Base-by-base conservation (phyloP, 192 early-diverging fungal species). In the Mortierella alpina region DNA sequence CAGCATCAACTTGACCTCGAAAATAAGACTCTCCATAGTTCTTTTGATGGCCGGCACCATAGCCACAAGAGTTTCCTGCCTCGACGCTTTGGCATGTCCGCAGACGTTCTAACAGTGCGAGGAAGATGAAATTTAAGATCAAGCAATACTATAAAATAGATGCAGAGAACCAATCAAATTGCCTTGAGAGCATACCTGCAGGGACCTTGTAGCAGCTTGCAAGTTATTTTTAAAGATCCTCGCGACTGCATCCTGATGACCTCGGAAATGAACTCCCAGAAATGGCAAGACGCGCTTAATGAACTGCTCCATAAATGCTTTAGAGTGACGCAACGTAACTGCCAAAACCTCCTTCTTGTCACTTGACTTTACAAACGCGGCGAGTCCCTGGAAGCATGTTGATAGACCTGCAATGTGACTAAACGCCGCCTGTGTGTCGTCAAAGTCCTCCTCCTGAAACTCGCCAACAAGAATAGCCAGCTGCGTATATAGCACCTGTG, bases 1-100 rank as follows among this genome's bases (percentile, higher is more conserved):
- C 70, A 95, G 84, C 84, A 95, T 75, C 17, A 86, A 85, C 58
- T 93, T 92, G 13, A 94, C 93, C 62, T 93, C 87, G 75, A 90
- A 95, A 14, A 95, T 81, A 4, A 95, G 87, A 59, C 80, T 86
- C 65, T 95, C 94, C 53, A 95, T 84, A 31, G 87, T 89, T 51
- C 89, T 90, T 67, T 91, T 93, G 31, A 90, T 76, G 13, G 86
- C 78, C 12, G 94, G 94, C 0, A 95, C 94, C 71, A 86, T 85
- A 6, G 87, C 75, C 52, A 91, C 84, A 31, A 95, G 67, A 41
- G 69, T 64, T 0, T 85, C 83, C 55, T 95, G 92, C 70, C 89
- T 90, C 6, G 84, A 83, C 10, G 87, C 90, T 63, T 95, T 95
- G 15, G 91, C 92, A 73, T 95, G 93, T 45, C 88, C 89, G 64